Evolutionary conservation across 2,329 filamentous ascomycete species (phyloP).

Genomic region (Ciborinia camelliae): DNA sequence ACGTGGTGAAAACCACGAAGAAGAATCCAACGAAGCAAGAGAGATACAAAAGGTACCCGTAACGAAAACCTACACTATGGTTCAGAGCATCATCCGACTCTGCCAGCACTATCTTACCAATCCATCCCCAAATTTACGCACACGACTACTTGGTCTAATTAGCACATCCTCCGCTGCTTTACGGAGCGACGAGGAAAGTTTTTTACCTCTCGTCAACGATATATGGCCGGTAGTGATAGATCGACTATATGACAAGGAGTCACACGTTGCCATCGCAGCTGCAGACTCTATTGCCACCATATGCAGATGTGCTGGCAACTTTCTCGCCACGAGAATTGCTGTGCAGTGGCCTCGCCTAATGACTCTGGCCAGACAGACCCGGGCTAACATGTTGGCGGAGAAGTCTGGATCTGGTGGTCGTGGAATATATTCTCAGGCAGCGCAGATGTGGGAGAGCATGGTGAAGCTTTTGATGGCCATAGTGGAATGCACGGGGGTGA

Average conservation of each 20-base stretch:
- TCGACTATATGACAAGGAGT: constrained; percentile 63
- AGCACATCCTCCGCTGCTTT: constrained; percentile 69
- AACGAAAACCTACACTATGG: constrained; percentile 74
- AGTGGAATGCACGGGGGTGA: constrained; percentile 60
- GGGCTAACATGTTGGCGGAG: constrained; percentile 43
- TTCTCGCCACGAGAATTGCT: constrained; percentile 72
- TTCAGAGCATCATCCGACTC: constrained; percentile 75
- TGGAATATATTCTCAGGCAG: constrained; percentile 58
- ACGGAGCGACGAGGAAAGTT: constrained; percentile 72
- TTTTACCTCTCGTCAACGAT: constrained; percentile 84
- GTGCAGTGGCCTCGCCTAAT: constrained; percentile 64
- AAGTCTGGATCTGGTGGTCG: constrained; percentile 41
- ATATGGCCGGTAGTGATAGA: constrained; percentile 80
- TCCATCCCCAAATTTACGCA: constrained; percentile 72
- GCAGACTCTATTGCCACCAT: constrained; percentile 66
- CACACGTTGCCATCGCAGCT: constrained; percentile 66
- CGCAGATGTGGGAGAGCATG: constrained; percentile 62
- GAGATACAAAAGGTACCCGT: constrained; percentile 60
- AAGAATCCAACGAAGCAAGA: constrained; percentile 35
- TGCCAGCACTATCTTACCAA: constrained; percentile 91
- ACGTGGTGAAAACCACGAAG: constrained; percentile 23
- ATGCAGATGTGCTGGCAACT: constrained; percentile 72
- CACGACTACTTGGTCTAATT: constrained; percentile 74
- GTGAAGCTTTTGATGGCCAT: constrained; percentile 57
- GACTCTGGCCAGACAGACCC: constrained; percentile 45